Evolutionary conservation across 495 filamentous ascomycete genomes (phyloP), one percentile per base, ranked within the genome.

Genomic region (Glutinoglossum americanum): DNA sequence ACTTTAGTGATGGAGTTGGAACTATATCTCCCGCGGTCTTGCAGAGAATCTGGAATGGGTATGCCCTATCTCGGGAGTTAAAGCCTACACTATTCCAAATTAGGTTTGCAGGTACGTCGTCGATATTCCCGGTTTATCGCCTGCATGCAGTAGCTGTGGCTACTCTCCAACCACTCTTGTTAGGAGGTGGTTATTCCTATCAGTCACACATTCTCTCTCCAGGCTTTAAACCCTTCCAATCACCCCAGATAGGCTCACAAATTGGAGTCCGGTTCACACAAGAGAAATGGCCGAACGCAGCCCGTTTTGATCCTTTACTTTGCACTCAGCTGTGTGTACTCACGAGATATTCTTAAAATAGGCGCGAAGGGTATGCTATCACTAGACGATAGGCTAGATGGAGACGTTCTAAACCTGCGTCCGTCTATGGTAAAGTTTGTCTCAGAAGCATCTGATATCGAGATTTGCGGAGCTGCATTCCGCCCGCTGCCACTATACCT

Each of bases 401-500:
- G 80, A 1, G 67, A 72, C 27, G 56, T 68, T 26, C 69, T 92
- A 41, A 66, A 69, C 41, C 67, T 90, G 13, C 76, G 87, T 0
- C 67, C 70, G 0, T 86, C 81, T n/a, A 94, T 92, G 87, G 69
- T 76, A 54, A 94, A 94, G 62, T 92, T 90, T 62, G 78, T 76
- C 26, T 62, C 66, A 0, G 72, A 78, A 23, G 68, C 63, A 39
- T 60, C 62, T 5, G 69, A 79, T 41, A 72, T 93, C 3, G 87
- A 89, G 60, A 86, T 94, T 57, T 92, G 87, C 62, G 82, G 80
- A 45, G 70, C 76, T 41, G 77, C 76, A 1, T 76, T 74, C 25
- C 77, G 72, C 45, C 82, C 82, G 0, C 73, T 89, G 15, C 77
- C 80, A 0, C 71, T 86, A 61, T 75, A 79, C 39, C 74, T 94